phyloP scores from a whole-genome alignment of 2,329 filamentous ascomycete genomes.

The Sporothrix curviconia region DNA sequence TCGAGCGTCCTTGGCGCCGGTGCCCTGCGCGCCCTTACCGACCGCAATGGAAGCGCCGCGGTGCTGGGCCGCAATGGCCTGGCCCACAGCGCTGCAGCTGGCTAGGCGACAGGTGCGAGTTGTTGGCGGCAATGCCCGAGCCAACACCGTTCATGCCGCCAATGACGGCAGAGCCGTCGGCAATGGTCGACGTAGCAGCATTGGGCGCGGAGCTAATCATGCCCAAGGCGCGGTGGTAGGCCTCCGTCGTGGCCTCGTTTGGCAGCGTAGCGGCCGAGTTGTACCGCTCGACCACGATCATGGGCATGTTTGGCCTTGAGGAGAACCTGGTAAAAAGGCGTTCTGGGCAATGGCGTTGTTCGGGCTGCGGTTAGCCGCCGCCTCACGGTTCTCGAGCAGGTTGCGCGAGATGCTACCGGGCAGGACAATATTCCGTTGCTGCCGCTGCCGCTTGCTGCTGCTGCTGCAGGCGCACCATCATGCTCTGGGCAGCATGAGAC shows the following conservation, averaged over 20 bases:
- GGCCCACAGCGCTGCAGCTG: conserved; percentile 72
- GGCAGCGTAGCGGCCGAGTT: conserved; percentile 74
- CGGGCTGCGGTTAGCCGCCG: conserved; percentile 88
- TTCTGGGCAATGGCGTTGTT: conserved; percentile 82
- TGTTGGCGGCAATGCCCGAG: conserved; percentile 26
- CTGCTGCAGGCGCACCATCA: not conserved
- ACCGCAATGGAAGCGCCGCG: conserved; percentile 60
- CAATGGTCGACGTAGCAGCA: conserved; percentile 1
- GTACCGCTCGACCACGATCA: conserved; percentile 86
- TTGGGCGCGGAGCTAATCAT: conserved; percentile 29
- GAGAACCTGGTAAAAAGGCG: conserved; percentile 85
- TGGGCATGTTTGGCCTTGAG: conserved; percentile 87
- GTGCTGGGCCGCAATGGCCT: conserved; percentile 69
- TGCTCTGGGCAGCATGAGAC: conserved; percentile 12
- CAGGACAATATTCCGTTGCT: conserved; percentile 18
- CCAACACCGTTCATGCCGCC: conserved; percentile 14
- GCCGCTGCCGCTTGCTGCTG: conserved; percentile 11
- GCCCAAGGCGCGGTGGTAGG: conserved; percentile 68
- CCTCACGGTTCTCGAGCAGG: conserved; percentile 77
- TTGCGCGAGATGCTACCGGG: conserved; percentile 48
- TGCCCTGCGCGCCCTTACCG: conserved; percentile 43
- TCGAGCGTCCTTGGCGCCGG: conserved; percentile 71
- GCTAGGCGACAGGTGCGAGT: conserved; percentile 41
- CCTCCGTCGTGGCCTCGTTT: conserved; percentile 70
- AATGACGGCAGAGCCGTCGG: conserved; percentile 1